Percentiles rank a stretch among this genome's conserved stretches.
Evolutionary conservation across 2,329 filamentous ascomycete genomes (phyloP).

Genomic region (Septoria linicola): DNA sequence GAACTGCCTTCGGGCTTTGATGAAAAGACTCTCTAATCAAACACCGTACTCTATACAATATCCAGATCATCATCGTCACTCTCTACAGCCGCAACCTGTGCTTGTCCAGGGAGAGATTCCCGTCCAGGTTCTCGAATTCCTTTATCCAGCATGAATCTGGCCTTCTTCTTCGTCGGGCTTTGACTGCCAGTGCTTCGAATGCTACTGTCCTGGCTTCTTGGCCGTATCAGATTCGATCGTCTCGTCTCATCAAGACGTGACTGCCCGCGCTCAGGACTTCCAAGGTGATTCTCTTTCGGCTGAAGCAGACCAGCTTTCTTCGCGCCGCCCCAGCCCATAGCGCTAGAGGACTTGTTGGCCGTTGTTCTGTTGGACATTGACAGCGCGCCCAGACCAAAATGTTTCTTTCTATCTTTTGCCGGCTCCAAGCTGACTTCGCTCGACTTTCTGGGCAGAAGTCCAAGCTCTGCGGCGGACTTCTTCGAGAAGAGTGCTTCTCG

Average conservation of each 20-base stretch:
- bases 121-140: conserved; percentile 51
- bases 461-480: conserved; percentile 39
- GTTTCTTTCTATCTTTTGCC: conserved; percentile 43
- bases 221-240: conserved; percentile 18
- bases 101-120: conserved; percentile 43
- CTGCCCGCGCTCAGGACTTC: conserved; percentile 36
- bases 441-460: conserved; percentile 47
- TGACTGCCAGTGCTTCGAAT: conserved; percentile 33
- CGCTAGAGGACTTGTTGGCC: conserved; percentile 35
- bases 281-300: conserved; percentile 30
- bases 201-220: conserved; percentile 27
- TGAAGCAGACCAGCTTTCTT: conserved; percentile 44
- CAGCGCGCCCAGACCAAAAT: conserved; percentile 40
- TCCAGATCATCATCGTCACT: conserved; percentile 51
- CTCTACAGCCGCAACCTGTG: conserved; percentile 40
- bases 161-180: conserved; percentile 48
- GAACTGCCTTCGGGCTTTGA: no score
- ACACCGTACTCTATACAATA: conserved; percentile 40
- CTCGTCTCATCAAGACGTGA: conserved; percentile 29
- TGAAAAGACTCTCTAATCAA: background rate
- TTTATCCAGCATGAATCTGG: conserved; percentile 48
- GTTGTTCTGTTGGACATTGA: conserved; percentile 27
- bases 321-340: conserved; percentile 52
- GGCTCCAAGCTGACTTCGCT: conserved; percentile 44
- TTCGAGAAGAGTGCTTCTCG: conserved; percentile 28